Evolutionary conservation across 495 filamentous ascomycete species (phyloP).

Genomic region (Thermothielavioides terrestris): DNA sequence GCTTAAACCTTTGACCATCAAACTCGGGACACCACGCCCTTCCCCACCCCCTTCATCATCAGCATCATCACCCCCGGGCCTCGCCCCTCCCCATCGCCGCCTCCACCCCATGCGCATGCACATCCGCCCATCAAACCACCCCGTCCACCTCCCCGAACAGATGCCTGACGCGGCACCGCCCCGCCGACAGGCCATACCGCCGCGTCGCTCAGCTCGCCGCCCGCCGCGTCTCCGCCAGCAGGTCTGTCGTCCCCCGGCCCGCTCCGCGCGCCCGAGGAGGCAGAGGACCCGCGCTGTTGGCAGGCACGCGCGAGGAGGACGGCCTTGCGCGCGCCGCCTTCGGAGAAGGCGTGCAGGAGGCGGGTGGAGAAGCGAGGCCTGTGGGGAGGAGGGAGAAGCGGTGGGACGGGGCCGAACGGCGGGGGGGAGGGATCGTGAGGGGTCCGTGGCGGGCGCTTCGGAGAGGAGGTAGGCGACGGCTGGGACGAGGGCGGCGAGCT

Average conservation of each 20-base stretch:
- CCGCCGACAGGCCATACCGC: slow-evolving; percentile 14
- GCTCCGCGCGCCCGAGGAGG: neutral
- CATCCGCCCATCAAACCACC: slow-evolving; percentile 26
- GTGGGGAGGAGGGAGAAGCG: neutral
- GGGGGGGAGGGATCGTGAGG: neutral
- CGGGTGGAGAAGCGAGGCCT: slow-evolving; percentile 9
- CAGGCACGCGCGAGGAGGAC: slow-evolving; percentile 22
- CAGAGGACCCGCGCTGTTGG: slow-evolving; percentile 2
- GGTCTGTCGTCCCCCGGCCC: neutral
- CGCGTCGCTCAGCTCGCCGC: slow-evolving; percentile 22
- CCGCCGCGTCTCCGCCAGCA: slow-evolving; percentile 11
- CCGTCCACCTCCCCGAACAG: slow-evolving; percentile 31
- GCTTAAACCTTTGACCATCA: slow-evolving; percentile 24
- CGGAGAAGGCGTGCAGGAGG: slow-evolving; percentile 37
- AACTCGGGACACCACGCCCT: slow-evolving; percentile 10
- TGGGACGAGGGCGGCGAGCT: slow-evolving; percentile 11
- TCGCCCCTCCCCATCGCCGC: neutral
- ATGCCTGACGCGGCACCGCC: slow-evolving; percentile 21
- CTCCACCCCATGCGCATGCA: slow-evolving; percentile 24
- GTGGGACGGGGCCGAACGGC: neutral
- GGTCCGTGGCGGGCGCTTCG: neutral
- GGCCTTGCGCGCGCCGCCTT: slow-evolving; percentile 33
- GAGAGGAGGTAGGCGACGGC: slow-evolving; percentile 12
- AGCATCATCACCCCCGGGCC: neutral
- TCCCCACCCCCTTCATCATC: neutral